Evolutionary conservation across 495 filamentous ascomycete genomes (phyloP).

Genomic region (Thozetella sp.): DNA sequence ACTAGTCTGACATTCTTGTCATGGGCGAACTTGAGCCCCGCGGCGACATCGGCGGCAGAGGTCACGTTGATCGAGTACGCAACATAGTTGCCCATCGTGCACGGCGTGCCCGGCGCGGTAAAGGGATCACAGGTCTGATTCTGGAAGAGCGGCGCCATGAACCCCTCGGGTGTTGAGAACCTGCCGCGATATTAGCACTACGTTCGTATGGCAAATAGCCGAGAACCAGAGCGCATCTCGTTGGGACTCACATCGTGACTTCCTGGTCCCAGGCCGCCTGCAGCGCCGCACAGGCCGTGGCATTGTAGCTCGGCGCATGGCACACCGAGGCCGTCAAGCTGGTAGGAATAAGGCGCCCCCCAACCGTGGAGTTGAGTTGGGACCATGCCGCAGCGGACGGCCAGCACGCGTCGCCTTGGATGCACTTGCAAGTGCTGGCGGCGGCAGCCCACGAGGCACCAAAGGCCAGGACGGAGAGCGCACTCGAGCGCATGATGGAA

Average conservation of each 20-base stretch:
- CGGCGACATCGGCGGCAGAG: conserved; percentile 33
- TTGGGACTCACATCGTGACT: not conserved
- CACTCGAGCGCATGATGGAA: no score
- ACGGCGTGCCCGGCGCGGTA: conserved; percentile 28
- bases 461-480: no score
- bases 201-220: not conserved
- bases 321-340: conserved; percentile 52
- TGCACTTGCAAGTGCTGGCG: conserved; percentile 55
- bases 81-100: conserved; percentile 59
- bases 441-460: no score
- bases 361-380: conserved; percentile 42
- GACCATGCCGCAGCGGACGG: conserved; percentile 41
- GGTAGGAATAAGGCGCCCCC: conserved; percentile 47
- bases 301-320: conserved; percentile 35
- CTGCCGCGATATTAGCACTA: not conserved
- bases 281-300: conserved; percentile 14
- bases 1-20: conserved; percentile 45
- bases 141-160: conserved; percentile 44
- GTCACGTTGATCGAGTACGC: conserved; percentile 53
- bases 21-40: conserved; percentile 47
- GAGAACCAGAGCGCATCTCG: not conserved
- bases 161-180: conserved; percentile 4
- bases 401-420: conserved; percentile 54
- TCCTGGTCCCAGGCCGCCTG: not conserved
- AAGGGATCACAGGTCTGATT: conserved; percentile 41